These are phyloP conservation scores for Didymella pinodella DNA, from an alignment of 2,329 filamentous ascomycete species.

Conservation along the genomic window DNA sequence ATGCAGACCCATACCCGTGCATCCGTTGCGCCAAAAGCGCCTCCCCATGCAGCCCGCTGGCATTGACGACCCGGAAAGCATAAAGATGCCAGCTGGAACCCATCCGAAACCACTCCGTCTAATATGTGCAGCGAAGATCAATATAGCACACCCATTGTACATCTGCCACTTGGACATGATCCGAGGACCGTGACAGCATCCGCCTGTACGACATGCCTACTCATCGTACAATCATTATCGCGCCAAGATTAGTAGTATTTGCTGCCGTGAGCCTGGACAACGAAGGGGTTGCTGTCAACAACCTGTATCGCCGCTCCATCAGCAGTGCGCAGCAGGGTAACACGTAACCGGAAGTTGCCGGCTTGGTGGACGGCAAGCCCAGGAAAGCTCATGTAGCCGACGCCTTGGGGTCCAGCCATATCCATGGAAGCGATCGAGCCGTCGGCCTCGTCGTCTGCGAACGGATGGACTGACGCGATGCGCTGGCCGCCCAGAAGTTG, in stretches of 20 bases:
- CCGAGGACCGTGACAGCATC: neutral
- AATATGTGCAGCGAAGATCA: slow-evolving; percentile 18
- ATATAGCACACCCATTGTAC: slow-evolving; percentile 14
- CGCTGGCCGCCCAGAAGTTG: slow-evolving; percentile 41
- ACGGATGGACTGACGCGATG: slow-evolving; percentile 48
- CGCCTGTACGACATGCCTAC: neutral
- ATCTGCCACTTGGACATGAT: neutral
- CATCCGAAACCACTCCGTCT: neutral
- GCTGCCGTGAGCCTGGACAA: slow-evolving; percentile 43
- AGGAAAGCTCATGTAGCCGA: slow-evolving; percentile 51
- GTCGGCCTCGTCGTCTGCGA: slow-evolving; percentile 49
- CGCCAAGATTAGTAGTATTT: slow-evolving; percentile 39
- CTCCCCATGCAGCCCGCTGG: slow-evolving; percentile 4
- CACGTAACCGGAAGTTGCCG: slow-evolving; percentile 49
- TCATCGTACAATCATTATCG: neutral
- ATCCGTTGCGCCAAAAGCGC: slow-evolving; percentile 7
- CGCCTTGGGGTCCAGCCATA: slow-evolving; percentile 45
- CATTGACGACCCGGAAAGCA: neutral
- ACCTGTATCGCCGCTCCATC: slow-evolving; percentile 42
- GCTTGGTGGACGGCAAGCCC: slow-evolving; percentile 48
- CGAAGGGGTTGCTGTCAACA: slow-evolving; percentile 47
- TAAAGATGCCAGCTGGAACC: neutral
- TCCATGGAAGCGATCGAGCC: slow-evolving; percentile 49
- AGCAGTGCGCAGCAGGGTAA: slow-evolving; percentile 47
- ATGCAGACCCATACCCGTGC: slow-evolving; percentile 17